Evolutionary conservation across 345 rosid species (phyloP).

Genomic region (Acer yangbiense): DNA sequence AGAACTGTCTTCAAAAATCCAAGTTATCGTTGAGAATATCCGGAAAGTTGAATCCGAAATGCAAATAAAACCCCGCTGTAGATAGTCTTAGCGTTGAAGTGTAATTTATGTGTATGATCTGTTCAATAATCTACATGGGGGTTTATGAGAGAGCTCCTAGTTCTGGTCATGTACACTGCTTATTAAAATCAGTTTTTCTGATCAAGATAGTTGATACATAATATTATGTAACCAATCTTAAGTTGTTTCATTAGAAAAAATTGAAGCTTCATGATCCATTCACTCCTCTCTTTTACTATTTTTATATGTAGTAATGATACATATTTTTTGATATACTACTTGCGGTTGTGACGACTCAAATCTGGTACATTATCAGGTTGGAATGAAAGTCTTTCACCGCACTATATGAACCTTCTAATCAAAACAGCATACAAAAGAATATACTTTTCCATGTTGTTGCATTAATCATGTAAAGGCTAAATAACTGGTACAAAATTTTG

Average conservation of each 20-base stretch:
- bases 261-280: background rate
- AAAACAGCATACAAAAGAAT: too few species aligned
- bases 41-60: conserved; percentile 57
- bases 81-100: conserved; percentile 30
- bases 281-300: background rate
- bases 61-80: conserved; percentile 29
- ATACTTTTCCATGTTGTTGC: background rate
- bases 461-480: background rate
- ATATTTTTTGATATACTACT: too few species aligned
- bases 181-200: conserved; percentile 3
- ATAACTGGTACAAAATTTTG: background rate
- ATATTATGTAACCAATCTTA: background rate
- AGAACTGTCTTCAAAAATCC: conserved; percentile 57
- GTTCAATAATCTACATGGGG: conserved; percentile 9
- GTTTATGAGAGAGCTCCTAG: background rate
- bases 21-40: conserved; percentile 52
- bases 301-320: background rate
- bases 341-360: too few species aligned
- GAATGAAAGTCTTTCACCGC: too few species aligned
- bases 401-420: too few species aligned
- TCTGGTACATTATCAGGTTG: too few species aligned
- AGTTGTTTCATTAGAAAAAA: background rate
- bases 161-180: conserved; percentile 12
- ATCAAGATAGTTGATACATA: background rate
- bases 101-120: background rate